Evolutionary conservation across 805 yeast species (phyloP), one percentile per base, ranked within the genome.

Genomic region (Lipomyces lipofer): DNA sequence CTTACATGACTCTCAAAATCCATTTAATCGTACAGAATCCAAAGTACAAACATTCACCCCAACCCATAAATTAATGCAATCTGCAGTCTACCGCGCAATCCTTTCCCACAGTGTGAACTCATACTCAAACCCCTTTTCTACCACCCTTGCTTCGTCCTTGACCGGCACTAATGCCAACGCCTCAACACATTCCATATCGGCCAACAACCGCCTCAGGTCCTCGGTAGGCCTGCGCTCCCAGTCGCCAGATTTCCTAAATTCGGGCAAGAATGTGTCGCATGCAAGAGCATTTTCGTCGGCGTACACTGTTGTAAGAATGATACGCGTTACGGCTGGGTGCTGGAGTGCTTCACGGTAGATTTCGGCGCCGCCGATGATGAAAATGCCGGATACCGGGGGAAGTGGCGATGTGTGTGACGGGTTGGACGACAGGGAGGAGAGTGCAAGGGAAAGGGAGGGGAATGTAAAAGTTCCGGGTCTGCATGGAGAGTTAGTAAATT

Each of bases 321-420:
- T 65, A 64, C 3, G 24, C 88, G 75, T 47, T 88, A 70, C 27
- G 81, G 76, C 43, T 78, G 78, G 0, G 84, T 81, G 9, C 72
- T 67, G 57, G 12, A 83, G 65, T 12, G 83, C 75, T 36, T 81
- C 75, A 48, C 80, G 77, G 71, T 94, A 94, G 7, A 94, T 75
- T 67, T 91, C 91, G 0, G 91, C 94, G 0, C 99, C 99, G 2
- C 99, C 99, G 58, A 94, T 92, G 24, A 94, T 78, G 66, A 83
- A 94, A 1, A 94, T 76, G 13, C 36, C 35, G 5, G 58, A 42
- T 8, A 46, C 39, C 6, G 56, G 57, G 9, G 58, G 57, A 7
- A 46, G n/a, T 7, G 33, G 27, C 19, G 51, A 36, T 2, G 38
- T 13, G 8, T 21, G 25, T 3, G 45, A 15, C 6, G 30, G 27